Base-by-base conservation (phyloP, 2,329 filamentous ascomycete genomes). In the Malbranchea zuffiana region DNA sequence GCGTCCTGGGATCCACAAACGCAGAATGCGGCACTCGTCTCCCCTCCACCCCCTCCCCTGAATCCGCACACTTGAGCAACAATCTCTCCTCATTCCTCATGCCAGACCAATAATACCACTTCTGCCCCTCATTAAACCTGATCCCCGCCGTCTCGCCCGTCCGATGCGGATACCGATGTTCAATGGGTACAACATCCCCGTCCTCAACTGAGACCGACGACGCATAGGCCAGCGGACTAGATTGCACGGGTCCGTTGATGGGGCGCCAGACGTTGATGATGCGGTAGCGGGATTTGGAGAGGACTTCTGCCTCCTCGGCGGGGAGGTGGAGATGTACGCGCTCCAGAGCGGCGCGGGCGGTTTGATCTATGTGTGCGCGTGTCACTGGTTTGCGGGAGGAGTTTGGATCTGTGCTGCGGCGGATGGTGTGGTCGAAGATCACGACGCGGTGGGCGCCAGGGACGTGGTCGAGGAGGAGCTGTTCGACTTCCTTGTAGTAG, bases 201-300 rank as follows among this genome's bases (percentile, higher is more conserved):
- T 81, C 67, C 0, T 63, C 52, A 2, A 78, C 71, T 0, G 66
- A 69, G 1, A 62, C 57, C 12, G 67, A 69, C 4, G 74, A 69
- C 0, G 75, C 74, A 35, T 76, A 69, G 0, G 67, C 72, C 2
- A 79, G 61, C 2, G 77, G 75, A 16, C 62, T 67, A 0, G 65
- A 63, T 38, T 74, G 68, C 0, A 78, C 70, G 2, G 69, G 66
- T 0, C 68, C 72, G 32, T 74, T 76, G 12, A 79, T 56, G 0
- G 78, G 77, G 0, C 82, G 71, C 86, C 86, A 94, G 32, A 94
- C 79, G 48, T 93, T 94, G 56, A 94, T 74, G 51, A 94, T 83
- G 42, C 85, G 74, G 58, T 84, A 86, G 2, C 85, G 75, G 2
- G 71, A 74, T 41, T 68, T 55, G 1, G 88, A 70, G 0, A 88